These are phyloP conservation scores for Ceratocystis ficicola DNA, from an alignment of 2,329 filamentous ascomycete species.

Conservation along the genomic window DNA sequence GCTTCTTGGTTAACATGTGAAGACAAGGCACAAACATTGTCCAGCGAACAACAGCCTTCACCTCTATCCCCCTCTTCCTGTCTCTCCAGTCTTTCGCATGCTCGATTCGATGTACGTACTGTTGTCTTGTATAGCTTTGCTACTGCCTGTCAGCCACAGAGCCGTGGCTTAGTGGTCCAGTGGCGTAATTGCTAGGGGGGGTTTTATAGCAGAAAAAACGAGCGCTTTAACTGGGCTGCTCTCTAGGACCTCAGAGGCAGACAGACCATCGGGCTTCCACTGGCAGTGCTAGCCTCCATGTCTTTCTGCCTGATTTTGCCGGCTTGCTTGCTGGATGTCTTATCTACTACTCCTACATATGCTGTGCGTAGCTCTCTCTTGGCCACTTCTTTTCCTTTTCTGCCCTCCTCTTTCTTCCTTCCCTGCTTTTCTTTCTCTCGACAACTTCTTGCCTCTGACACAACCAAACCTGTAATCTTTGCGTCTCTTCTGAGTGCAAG, in stretches of 20 bases:
- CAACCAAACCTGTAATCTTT: background rate
- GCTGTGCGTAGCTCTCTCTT: background rate
- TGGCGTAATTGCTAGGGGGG: background rate
- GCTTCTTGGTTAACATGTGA: background rate
- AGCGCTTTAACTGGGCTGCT: background rate
- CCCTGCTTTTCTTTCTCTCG: background rate
- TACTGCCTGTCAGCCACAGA: background rate
- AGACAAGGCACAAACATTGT: background rate
- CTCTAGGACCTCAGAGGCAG: background rate
- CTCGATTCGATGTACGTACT: background rate
- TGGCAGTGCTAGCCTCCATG: background rate
- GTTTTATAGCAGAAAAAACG: background rate
- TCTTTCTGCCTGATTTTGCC: conserved; percentile 1
- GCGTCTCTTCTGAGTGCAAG: background rate
- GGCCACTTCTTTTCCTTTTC: background rate
- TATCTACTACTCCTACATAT: background rate
- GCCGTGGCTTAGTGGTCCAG: background rate
- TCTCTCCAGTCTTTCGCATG: background rate
- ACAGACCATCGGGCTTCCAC: background rate
- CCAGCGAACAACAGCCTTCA: background rate
- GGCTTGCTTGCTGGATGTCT: background rate
- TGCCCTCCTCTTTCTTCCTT: background rate
- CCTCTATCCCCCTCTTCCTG: background rate
- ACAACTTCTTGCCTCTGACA: background rate
- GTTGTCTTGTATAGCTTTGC: background rate